Base-by-base conservation (phyloP, 2,329 filamentous ascomycete genomes). In the Aureobasidium sp. region DNA sequence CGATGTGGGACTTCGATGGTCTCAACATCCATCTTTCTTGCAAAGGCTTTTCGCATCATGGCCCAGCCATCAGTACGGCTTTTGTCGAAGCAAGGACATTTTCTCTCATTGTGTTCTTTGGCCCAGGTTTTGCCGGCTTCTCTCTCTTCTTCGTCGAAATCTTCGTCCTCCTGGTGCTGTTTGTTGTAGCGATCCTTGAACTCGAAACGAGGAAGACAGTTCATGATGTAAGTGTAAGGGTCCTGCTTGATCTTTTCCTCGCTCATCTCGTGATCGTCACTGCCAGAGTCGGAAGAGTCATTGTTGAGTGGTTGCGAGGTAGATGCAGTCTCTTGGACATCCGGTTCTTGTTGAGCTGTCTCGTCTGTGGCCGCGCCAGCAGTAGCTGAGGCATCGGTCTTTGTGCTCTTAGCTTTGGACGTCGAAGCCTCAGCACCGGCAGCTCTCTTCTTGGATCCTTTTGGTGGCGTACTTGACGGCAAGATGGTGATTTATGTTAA, bases 41-140 rank as follows among this genome's bases (percentile, higher is more conserved):
- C 30, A 36, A 45, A 45, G 11, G 53, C 39, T n/a, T 58, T 58
- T n/a, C 53, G 39, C 53, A 58, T 58, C 53, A 58, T 58, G 41
- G 29, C 8, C 53, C 53, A 58, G 30, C 53, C 53, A 47, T 58
- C 53, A 21, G 39, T 47, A 30, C 41, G 53, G 6, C 25, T n/a
- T n/a, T 58, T 58, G 41, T 58, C 30, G 7, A 47, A 58, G 21
- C 53, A 58, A 47, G 53, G n/a, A 25, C 53, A 58, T 47, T 58
- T 58, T 8, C 36, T 58, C 2, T 36, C 30, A 25, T 58, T 58
- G 16, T 58, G 53, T 27, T 58, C 41, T 2, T 45, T 32, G n/a
- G 53, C 53, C 21, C 30, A 58, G 13, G 27, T 13, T n/a, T 37
- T 34, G 32, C 34, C 36, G 1, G 32, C 41, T 30, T 58, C 29